Conservation (phyloP, 148 eudicot genomes). For the Cornus suecica region DNA sequence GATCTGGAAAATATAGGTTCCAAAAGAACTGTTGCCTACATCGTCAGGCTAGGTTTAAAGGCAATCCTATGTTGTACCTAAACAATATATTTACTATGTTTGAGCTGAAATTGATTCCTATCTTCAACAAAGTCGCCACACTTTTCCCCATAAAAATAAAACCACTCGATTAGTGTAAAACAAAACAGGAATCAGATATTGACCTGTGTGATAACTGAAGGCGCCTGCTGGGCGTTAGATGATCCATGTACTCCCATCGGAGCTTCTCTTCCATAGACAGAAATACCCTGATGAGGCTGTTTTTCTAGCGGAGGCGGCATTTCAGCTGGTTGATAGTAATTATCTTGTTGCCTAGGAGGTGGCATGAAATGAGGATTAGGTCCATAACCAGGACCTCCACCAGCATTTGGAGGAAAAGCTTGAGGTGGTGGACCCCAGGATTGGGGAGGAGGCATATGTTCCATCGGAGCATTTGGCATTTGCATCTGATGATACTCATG, state of each 20-base stretch:
- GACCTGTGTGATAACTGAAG: slow-evolving; percentile 79
- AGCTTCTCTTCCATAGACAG: slow-evolving; percentile 86
- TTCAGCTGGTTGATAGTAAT: slow-evolving; percentile 65
- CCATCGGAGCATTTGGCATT: slow-evolving; percentile 55
- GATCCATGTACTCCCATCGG: slow-evolving; percentile 46
- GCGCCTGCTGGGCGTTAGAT: slow-evolving; percentile 54
- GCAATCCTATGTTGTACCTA: background rate
- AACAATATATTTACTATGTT: no score
- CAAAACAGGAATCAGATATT: background rate
- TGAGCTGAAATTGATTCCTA: background rate
- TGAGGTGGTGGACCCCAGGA: slow-evolving; percentile 79
- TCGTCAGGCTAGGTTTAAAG: background rate
- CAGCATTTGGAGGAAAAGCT: slow-evolving; percentile 53
- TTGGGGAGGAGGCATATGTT: slow-evolving; percentile 64
- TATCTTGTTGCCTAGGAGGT: slow-evolving; percentile 67
- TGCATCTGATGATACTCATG: slow-evolving; percentile 56
- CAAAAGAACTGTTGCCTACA: background rate
- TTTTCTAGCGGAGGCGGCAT: slow-evolving; percentile 61
- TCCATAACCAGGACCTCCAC: slow-evolving; percentile 63
- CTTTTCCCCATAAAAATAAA: background rate
- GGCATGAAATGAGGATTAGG: slow-evolving; percentile 62
- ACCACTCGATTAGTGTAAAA: background rate
- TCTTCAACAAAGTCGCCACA: background rate
- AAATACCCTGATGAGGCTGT: slow-evolving; percentile 73
- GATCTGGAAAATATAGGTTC: background rate